Base-by-base conservation (phyloP, 2,329 filamentous ascomycete genomes). In the Claviceps sp. region DNA sequence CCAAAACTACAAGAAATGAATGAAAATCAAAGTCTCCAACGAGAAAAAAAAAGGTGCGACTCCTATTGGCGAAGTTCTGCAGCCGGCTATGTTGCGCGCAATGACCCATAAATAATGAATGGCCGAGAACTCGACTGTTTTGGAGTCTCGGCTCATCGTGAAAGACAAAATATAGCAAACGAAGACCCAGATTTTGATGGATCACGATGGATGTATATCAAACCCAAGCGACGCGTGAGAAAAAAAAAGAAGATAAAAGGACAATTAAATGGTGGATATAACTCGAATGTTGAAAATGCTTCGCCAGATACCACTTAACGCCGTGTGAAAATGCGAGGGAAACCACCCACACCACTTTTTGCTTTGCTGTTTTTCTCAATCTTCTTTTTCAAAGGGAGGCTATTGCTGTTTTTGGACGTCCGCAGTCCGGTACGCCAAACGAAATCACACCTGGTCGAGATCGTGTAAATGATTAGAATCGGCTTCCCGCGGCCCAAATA, bases 401-500 rank as follows among this genome's bases (percentile, higher is more conserved):
- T 55, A 53, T 60, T 55, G 48, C 53, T 49, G 43, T 51, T 20
- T 48, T 14, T 22, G 16, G 43, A 45, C 24, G 11, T 34, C 30
- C 30, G 30, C 30, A 34, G 9, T 34, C 30, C 9, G 3, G 30
- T 34, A 34, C 30, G 30, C 3, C 30, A 4, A 11, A 11, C 11
- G 30, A 34, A 34, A 34, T 34, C 30, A 4, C 9, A 34, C 30
- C 30, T 34, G 30, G 9, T 9, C 30, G 30, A 34, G 30, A 34
- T 34, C 9, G 30, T 34, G 30, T 9, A 34, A 34, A 9, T 34
- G 9, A 34, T 67, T 70, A 84, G 61, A 83, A 78, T 58, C 78
- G 75, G 65, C 76, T 82, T 57, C 85, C 79, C 36, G 82, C 81
- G 50, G 85, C 84, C 73, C 87, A 85, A 58, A 90, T 89, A 68